These are phyloP conservation scores for Ceratobasidium sp. DNA, from an alignment of 1,284 basidiomycete genomes.

Conservation along the genomic window DNA sequence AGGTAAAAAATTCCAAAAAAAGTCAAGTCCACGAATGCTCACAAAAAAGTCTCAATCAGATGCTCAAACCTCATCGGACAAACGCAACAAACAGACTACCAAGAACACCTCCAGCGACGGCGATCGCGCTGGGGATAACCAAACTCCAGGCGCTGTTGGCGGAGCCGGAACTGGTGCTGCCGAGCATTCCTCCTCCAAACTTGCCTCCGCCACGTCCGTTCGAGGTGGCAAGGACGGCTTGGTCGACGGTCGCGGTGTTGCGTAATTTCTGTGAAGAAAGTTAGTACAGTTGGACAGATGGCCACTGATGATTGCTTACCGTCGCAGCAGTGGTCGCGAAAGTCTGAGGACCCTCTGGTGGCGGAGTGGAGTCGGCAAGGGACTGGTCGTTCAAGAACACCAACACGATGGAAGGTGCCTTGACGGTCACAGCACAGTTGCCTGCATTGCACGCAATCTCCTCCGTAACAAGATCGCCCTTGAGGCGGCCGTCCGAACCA, in stretches of 20 bases:
- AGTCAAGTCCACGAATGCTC: not conserved
- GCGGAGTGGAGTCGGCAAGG: constrained; percentile 59
- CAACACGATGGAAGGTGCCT: constrained; percentile 78
- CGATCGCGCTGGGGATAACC: constrained; percentile 26
- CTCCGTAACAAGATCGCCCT: constrained; percentile 65
- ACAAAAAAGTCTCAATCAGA: constrained; percentile 13
- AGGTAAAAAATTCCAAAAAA: constrained; percentile 14
- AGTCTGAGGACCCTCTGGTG: constrained; percentile 47
- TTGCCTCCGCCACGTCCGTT: constrained; percentile 57
- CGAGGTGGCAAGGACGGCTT: constrained; percentile 55
- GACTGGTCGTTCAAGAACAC: constrained; percentile 74
- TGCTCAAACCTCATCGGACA: constrained; percentile 18
- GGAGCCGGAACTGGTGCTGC: constrained; percentile 41
- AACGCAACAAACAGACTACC: constrained; percentile 41
- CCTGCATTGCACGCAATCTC: constrained; percentile 67
- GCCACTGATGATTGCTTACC: constrained; percentile 63
- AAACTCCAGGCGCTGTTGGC: constrained; percentile 27
- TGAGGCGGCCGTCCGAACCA: constrained; percentile 72
- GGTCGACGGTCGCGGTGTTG: constrained; percentile 55
- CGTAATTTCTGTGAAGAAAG: constrained; percentile 31
- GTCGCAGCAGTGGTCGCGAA: constrained; percentile 60
- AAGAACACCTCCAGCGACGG: constrained; percentile 27
- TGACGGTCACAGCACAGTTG: constrained; percentile 71
- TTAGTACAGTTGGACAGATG: not conserved
- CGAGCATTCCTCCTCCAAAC: constrained; percentile 43